A percentile compares a stretch with the other conserved stretches of the same genome.
phyloP scores from a whole-genome alignment of 2,329 filamentous ascomycete species.

The Mycosphaerella sp. region DNA sequence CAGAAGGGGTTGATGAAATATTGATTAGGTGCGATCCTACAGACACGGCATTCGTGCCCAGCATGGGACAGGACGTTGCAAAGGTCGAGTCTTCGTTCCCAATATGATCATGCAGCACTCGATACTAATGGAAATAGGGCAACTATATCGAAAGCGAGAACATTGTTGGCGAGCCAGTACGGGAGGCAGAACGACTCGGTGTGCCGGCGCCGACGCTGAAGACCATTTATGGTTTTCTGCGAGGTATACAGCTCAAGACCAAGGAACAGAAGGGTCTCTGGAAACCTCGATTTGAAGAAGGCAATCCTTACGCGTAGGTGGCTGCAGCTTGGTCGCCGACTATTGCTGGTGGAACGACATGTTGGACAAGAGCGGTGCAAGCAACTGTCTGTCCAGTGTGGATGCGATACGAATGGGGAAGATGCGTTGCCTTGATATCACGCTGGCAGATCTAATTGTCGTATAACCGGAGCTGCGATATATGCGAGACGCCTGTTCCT shows the following conservation, averaged over 20 bases:
- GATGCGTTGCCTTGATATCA: no score
- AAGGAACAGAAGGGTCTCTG: constrained; percentile 42
- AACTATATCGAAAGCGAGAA: constrained; percentile 54
- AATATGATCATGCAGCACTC: no score
- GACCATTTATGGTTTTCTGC: constrained; percentile 46
- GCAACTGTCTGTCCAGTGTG: no score
- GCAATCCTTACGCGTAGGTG: constrained; percentile 19
- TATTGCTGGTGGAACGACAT: no score
- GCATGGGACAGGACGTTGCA: constrained; percentile 50
- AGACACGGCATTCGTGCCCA: constrained; percentile 47
- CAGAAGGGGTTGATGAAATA: constrained; percentile 39
- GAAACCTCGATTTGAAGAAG: constrained; percentile 20
- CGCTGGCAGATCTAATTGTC: no score
- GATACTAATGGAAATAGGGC: constrained; percentile 32
- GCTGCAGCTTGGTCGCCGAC: not conserved
- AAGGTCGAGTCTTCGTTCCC: constrained; percentile 35
- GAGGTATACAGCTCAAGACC: constrained; percentile 45
- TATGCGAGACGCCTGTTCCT: no score
- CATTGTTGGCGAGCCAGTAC: constrained; percentile 52
- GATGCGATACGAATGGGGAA: no score
- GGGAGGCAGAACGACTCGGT: constrained; percentile 45
- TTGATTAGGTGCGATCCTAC: constrained; percentile 48
- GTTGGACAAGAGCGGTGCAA: no score
- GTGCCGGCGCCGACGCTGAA: constrained; percentile 48
- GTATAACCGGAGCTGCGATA: no score